Evolutionary conservation across 2,329 filamentous ascomycete genomes (phyloP).

Genomic region (Clarireedia hainanense): DNA sequence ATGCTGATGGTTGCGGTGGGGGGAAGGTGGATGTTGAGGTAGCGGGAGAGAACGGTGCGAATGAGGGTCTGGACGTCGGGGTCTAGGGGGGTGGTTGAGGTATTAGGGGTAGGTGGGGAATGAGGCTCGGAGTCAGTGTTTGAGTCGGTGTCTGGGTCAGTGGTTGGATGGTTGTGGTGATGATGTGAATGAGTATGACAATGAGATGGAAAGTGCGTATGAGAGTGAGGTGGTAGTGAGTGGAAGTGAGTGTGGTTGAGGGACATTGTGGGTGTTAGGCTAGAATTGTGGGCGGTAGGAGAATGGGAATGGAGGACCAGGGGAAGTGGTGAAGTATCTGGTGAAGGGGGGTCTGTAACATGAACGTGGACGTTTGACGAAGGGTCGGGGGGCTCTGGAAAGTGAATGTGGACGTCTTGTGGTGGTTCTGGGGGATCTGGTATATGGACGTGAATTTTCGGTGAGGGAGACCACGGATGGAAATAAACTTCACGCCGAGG

Average conservation of each 20-base stretch:
- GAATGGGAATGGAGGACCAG: not conserved
- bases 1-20: not conserved
- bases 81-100: not conserved
- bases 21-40: not conserved
- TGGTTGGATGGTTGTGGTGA: not conserved
- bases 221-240: not conserved
- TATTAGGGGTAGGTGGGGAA: not conserved
- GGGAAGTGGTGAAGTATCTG: not conserved
- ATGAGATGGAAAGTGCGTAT: not conserved
- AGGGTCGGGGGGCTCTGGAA: not conserved
- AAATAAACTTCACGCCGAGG: not conserved
- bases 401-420: not conserved
- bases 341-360: not conserved
- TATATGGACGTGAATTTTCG: not conserved
- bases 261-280: not conserved
- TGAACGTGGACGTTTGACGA: not conserved
- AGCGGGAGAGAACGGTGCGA: not conserved
- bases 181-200: not conserved
- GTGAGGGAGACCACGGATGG: not conserved
- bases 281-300: not conserved
- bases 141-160: not conserved
- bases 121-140: not conserved
- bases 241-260: not conserved
- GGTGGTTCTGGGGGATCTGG: not conserved
- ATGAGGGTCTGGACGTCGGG: not conserved